These are phyloP conservation scores for Aspergillus asperescens DNA, from an alignment of 495 filamentous ascomycete species.

Conservation along the genomic window DNA sequence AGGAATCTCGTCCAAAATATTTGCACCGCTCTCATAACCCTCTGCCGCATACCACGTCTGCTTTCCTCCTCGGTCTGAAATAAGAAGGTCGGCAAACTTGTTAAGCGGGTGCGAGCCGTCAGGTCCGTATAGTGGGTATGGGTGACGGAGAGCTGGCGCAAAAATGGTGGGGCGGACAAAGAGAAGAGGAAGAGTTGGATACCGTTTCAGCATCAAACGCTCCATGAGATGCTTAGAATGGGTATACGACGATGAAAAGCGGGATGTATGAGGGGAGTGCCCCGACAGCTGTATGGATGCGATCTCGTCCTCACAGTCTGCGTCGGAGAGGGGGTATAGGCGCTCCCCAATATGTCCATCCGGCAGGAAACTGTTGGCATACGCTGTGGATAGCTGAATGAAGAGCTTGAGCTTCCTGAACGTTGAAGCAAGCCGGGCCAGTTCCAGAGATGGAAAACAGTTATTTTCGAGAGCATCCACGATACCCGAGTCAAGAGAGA, in stretches of 20 bases:
- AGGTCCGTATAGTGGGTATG: conserved; percentile 35
- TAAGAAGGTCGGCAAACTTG: conserved; percentile 30
- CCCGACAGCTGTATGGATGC: conserved; percentile 22
- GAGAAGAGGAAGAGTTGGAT: conserved; percentile 29
- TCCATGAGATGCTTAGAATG: conserved; percentile 40
- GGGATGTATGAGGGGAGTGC: conserved; percentile 17
- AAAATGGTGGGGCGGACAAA: conserved; percentile 41
- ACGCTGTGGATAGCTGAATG: conserved; percentile 35
- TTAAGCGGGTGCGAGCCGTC: conserved; percentile 32
- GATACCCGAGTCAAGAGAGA: conserved; percentile 28
- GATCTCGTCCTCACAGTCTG: conserved; percentile 32
- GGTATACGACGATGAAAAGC: conserved; percentile 35
- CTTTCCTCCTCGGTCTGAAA: conserved; percentile 24
- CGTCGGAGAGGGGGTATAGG: conserved; percentile 22
- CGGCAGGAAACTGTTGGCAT: conserved; percentile 34
- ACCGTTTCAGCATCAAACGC: conserved; percentile 27
- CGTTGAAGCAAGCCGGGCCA: conserved; percentile 27
- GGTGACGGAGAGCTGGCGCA: conserved; percentile 33
- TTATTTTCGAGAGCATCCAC: conserved; percentile 35
- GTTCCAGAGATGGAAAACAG: conserved; percentile 32
- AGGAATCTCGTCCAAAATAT: conserved; percentile 37
- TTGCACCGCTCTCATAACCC: conserved; percentile 28
- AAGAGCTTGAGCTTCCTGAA: conserved; percentile 33
- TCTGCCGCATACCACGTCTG: conserved; percentile 34
- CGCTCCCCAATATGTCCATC: conserved; percentile 32